Base-by-base conservation (phyloP, 768 basidiomycete species). In the Collybia sp. region DNA sequence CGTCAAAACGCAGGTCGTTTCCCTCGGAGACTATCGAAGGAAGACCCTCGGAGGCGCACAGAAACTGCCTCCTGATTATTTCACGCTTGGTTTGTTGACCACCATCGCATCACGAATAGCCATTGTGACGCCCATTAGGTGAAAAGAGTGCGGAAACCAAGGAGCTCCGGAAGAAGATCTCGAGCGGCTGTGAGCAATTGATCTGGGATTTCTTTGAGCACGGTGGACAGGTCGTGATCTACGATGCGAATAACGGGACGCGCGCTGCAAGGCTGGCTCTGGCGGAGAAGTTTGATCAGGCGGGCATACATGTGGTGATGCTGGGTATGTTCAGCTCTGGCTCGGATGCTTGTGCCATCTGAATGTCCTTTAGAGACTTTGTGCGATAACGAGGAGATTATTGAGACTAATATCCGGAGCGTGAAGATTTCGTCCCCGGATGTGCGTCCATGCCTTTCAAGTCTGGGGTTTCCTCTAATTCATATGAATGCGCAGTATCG, bases 371-470 rank as follows among this genome's bases (percentile, higher is more conserved):
- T 57, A 98, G 95, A 99, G 64, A 88, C 88, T 15, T 58, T 90
- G 12, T 98, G 96, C 61, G 90, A 93, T 60, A 85, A 93, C 56
- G 80, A 86, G 48, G 90, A 94, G 50, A 86, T 98, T 45, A 93
- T 99, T 50, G 86, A 95, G 54, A 82, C 77, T 2, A 99, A 99
- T 59, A 98, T 96, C 44, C 80, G 96, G 39, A 91, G 81, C 52
- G 95, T 98, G 67, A 97, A 99, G 76, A 90, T 99, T 41, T 96
- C 94, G 6, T 97, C 95, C 12, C 96, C 95, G 3, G 95, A 99
- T 64, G 95, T 93, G 58, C 35, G 89, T 75, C 15, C 39, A 36
- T n/a, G 46, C 41, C 11, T 33, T 42, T 19, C 18, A 19, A 35
- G 32, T 44, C 16, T 41, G 17, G 19, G 19, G 13, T 30, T 32